Percentiles rank a stretch among this genome's conserved stretches.
These are phyloP conservation scores for Trametes versicolor DNA, from an alignment of 1,284 basidiomycete species.

Conservation along the genomic window DNA sequence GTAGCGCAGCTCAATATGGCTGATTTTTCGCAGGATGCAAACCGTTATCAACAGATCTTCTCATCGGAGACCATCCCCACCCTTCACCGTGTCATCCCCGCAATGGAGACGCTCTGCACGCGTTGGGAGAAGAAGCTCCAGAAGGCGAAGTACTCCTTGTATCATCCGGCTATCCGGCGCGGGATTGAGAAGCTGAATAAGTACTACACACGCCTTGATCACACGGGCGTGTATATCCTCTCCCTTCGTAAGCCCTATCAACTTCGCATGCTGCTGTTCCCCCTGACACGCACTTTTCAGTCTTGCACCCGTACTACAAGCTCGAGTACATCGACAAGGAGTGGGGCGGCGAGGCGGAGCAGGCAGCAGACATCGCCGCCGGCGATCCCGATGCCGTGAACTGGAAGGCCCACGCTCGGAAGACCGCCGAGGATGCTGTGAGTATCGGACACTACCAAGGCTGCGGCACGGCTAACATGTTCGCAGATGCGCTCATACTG, in stretches of 20 bases:
- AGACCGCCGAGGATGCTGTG: not conserved
- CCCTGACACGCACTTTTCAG: not conserved
- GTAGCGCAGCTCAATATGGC: no score
- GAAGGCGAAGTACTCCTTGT: constrained; percentile 26
- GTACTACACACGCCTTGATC: constrained; percentile 40
- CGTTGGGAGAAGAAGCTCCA: constrained; percentile 37
- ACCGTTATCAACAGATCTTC: constrained; percentile 13
- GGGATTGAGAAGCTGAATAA: constrained; percentile 38
- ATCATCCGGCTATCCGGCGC: constrained; percentile 27
- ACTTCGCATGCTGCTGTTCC: not conserved
- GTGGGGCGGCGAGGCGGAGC: not conserved
- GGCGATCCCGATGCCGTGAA: not conserved
- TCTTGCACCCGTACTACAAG: not conserved
- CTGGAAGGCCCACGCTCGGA: not conserved
- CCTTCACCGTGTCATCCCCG: constrained; percentile 35
- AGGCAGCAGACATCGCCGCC: not conserved
- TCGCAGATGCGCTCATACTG: not conserved
- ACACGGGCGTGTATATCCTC: constrained; percentile 35
- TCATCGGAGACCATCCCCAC: constrained; percentile 3
- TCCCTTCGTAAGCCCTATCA: constrained; percentile 26
- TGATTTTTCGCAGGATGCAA: constrained; percentile 14
- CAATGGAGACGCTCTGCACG: constrained; percentile 36
- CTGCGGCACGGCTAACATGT: no score
- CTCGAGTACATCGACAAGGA: not conserved
- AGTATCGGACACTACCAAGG: not conserved